Evolutionary conservation across 345 rosid species (phyloP), one percentile per base, ranked within the genome.

Genomic region (Theobroma cacao): DNA sequence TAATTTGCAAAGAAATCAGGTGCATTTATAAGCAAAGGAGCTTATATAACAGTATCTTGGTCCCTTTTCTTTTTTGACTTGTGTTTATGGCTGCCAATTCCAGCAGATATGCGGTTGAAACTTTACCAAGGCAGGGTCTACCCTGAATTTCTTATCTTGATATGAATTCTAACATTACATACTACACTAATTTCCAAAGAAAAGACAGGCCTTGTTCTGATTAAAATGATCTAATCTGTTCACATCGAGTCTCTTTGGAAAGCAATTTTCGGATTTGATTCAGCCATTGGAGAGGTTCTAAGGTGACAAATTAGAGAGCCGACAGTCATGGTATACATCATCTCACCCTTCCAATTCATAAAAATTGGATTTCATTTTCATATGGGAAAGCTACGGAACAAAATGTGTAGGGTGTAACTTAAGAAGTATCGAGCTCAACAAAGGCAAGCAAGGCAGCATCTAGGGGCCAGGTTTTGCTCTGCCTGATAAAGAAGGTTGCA

Each of bases 391-490:
- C 47, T 43, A 78, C 75, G 20, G 62, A 80, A 76, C 73, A 48
- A 72, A 47, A 36, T 15, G 56, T 43, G 67, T 52, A 68, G 36
- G 58, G 73, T 59, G 80, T 14, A 72, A 71, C 47, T 79, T 64
- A 63, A 62, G 24, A 58, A 75, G 73, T 26, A 75, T n/a, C n/a
- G 56, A 64, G 77, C 58, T 78, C 43, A 81, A 73, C 55, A 74
- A 40, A 58, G 79, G 75, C 64, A 77, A 71, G 69, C 76, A 82
- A 79, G 60, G 62, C 26, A 56, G 76, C 43, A n/a, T 33, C n/a
- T 55, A 41, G 72, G 33, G 74, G 63, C 33, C 33, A 43, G 5
- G 17, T 66, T 45, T 55, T 43, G 79, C 18, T 78, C 38, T 60
- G n/a, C 80, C 75, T 61, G 6, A 60, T 59, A 10, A 17, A 64